A percentile compares a stretch with the other conserved stretches of the same genome.
Conservation (phyloP, 2,329 filamentous ascomycete genomes). For the Botrytis porri region DNA sequence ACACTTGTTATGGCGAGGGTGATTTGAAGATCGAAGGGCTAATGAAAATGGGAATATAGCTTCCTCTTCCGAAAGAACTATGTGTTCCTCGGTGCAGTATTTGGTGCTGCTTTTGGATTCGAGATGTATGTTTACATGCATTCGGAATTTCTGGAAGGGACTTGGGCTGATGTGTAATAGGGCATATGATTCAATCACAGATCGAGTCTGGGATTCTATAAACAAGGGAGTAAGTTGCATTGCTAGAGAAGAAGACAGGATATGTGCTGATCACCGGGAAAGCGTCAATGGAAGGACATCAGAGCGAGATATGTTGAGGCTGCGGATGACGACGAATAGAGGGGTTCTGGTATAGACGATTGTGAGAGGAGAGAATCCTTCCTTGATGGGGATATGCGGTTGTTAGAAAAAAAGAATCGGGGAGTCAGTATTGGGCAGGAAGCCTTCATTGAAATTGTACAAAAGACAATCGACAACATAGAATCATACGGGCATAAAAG, state of each 20-base stretch:
- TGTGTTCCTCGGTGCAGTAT: conserved; percentile 83
- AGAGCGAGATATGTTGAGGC: conserved; percentile 79
- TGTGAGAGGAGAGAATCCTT: not conserved
- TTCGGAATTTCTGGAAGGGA: conserved; percentile 4
- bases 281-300: conserved; percentile 99
- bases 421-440: conserved; percentile 15
- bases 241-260: not conserved
- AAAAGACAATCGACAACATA: conserved; percentile 30
- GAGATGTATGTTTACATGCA: conserved; percentile 70
- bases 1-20: not conserved
- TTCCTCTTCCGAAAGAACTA: conserved; percentile 82
- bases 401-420: conserved; percentile 1
- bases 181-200: conserved; percentile 76
- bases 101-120: conserved; percentile 82
- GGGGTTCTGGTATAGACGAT: not conserved
- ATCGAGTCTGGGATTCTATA: conserved; percentile 83
- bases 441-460: conserved; percentile 31
- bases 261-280: conserved; percentile 38
- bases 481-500: conserved; percentile 25
- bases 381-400: not conserved
- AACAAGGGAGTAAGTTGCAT: conserved; percentile 80
- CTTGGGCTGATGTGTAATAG: conserved; percentile 47
- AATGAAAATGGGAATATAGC: conserved; percentile 48
- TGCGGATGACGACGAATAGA: conserved; percentile 60
- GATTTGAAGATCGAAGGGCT: conserved; percentile 20